Evolutionary conservation across 495 filamentous ascomycete species (phyloP), one percentile per base, ranked within the genome.

Genomic region (Pyrenula massariospora): DNA sequence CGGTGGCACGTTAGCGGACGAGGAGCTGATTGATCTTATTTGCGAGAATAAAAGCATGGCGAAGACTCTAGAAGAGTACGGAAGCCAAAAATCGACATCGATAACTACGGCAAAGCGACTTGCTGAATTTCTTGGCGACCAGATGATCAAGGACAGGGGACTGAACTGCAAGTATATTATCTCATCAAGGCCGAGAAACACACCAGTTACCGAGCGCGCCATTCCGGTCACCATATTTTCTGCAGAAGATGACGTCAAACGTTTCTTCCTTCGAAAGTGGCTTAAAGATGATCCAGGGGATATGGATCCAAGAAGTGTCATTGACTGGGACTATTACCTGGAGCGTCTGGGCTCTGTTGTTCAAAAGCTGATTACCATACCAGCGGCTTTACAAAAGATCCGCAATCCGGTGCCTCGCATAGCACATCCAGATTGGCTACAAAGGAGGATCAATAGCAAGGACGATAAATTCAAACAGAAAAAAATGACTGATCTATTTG

Each of bases 101-200:
- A 99, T 99, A 67, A 99, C 93, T 0, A 99, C 93, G 0, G 93
- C 93, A n/a, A 91, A 85, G 63, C 88, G 93, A 51, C 71, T 99
- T 19, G 93, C 93, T 24, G 94, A 97, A 63, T 99, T 99, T 66
- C 68, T 99, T 52, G 93, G 93, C 12, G 91, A 95, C 68, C 91
- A 96, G 65, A 99, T 99, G 93, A 81, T 95, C 60, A 99, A 99
- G 63, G 93, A 99, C 68, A 97, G 96, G 68, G 93, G 93, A 15
- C 70, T 99, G 61, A 97, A 97, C 70, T 99, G 93, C 84, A 97
- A 97, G 69, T 99, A 95, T 69, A 95, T 99, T 69, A 96, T 99
- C 60, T 94, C 91, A 48, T 79, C 89, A 8, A 84, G 78, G 60
- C 93, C 93, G 22, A 87, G 83, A 63, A 85, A 85, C 65, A 90